phyloP scores from a whole-genome alignment of 2,329 filamentous ascomycete species.

The Ascochyta rabiei region DNA sequence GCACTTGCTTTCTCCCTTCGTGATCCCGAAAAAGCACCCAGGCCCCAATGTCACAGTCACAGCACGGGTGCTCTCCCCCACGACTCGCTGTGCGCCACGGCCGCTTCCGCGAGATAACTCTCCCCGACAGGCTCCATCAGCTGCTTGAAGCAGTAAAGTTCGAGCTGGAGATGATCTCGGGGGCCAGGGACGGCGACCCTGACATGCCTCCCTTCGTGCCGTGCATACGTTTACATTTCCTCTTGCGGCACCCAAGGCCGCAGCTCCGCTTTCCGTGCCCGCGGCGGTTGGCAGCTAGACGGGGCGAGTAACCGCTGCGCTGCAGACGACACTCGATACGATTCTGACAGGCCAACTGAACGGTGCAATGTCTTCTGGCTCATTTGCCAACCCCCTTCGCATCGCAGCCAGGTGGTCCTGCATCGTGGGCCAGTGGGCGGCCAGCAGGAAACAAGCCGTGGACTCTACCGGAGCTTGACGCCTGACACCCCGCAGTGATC shows the following conservation, averaged over 20 bases:
- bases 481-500: conserved; percentile 8
- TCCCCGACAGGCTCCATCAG: conserved; percentile 2
- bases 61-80: conserved; percentile 6
- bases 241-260: conserved; percentile 6
- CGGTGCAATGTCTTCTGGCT: conserved; percentile 12
- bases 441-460: conserved; percentile 30
- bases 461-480: conserved; percentile 18
- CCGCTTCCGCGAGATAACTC: conserved; percentile 17
- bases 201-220: conserved; percentile 6
- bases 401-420: conserved; percentile 11
- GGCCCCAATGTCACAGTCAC: conserved; percentile 8
- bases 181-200: conserved; percentile 7
- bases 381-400: conserved; percentile 8
- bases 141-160: conserved; percentile 9
- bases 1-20: conserved; percentile 14
- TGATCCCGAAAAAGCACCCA: conserved; percentile 15
- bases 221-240: conserved; percentile 17
- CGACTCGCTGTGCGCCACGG: conserved; percentile 13
- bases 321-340: conserved; percentile 4
- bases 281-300: conserved; percentile 4
- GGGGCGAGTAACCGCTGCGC: conserved; percentile 1
- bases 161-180: conserved; percentile 15
- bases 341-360: conserved; percentile 9
- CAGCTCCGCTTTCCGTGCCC: conserved; percentile 3
- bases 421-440: conserved; percentile 1